Percentiles rank a stretch among this genome's conserved stretches.
Conservation (phyloP, 1,284 basidiomycete genomes). For the Vanrija pseudolonga region DNA sequence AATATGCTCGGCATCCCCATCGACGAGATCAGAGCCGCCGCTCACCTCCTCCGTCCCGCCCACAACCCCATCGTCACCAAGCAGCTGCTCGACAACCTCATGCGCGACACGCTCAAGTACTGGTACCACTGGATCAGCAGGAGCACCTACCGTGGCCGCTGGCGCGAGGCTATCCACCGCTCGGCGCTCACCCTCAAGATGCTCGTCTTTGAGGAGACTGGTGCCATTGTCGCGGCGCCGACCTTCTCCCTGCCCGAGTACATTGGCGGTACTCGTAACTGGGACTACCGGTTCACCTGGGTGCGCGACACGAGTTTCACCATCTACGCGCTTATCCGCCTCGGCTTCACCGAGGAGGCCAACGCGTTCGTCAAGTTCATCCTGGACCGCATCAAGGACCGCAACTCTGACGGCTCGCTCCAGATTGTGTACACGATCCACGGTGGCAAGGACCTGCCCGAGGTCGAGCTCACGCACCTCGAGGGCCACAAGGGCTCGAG, state of each 20-base stretch:
- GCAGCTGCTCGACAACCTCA: constrained; percentile 28
- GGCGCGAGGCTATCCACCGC: constrained; percentile 85
- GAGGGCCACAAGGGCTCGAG: constrained; percentile 74
- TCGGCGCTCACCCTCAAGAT: constrained; percentile 70
- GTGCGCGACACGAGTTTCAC: constrained; percentile 89
- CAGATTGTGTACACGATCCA: constrained; percentile 64
- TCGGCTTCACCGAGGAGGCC: constrained; percentile 80
- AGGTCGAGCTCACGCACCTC: constrained; percentile 74
- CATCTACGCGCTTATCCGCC: constrained; percentile 80
- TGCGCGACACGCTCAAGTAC: constrained; percentile 65
- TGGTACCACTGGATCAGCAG: constrained; percentile 81
- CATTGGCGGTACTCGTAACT: constrained; percentile 81
- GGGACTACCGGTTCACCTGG: constrained; percentile 56
- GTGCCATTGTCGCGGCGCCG: constrained; percentile 85
- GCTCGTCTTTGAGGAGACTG: constrained; percentile 49
- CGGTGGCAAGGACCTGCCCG: constrained; percentile 72
- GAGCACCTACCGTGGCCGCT: constrained; percentile 71
- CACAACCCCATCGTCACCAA: constrained; percentile 63
- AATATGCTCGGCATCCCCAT: constrained; percentile 54
- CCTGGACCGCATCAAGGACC: constrained; percentile 69
- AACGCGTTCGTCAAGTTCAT: constrained; percentile 80
- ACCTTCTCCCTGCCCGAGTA: constrained; percentile 89
- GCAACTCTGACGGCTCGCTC: constrained; percentile 79
- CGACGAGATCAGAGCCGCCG: constrained; percentile 54
- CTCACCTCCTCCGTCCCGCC: constrained; percentile 54